These are phyloP conservation scores for Chlamydomonas reinhardtii DNA, from an alignment of 163 green algal species.

Conservation along the genomic window DNA sequence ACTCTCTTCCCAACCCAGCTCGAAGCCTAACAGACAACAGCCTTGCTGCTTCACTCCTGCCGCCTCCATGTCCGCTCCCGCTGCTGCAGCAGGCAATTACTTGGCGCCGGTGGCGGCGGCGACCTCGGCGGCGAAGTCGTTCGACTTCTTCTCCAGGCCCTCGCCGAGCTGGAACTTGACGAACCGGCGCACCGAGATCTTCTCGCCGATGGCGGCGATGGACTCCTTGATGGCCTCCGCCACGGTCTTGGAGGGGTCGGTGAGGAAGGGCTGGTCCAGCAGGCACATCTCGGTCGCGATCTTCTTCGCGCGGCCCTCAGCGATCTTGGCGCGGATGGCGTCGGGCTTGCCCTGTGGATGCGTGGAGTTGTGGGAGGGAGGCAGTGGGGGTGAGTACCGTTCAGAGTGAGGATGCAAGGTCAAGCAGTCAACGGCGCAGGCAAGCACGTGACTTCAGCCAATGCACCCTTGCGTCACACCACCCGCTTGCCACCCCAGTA, in stretches of 20 bases:
- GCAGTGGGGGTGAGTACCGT: not conserved
- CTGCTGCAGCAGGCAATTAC: not conserved
- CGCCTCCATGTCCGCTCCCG: no score
- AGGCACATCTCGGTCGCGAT: conserved; percentile 84
- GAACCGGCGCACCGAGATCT: conserved; percentile 92
- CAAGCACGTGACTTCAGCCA: no score
- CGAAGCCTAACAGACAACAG: no score
- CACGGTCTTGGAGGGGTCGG: conserved; percentile 88
- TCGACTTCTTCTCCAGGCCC: conserved; percentile 93
- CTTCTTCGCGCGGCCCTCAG: conserved; percentile 95
- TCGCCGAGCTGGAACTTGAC: conserved; percentile 89
- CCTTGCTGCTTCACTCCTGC: no score
- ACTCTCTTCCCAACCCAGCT: no score
- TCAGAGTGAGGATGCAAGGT: no score
- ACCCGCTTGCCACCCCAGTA: no score
- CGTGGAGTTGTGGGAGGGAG: not conserved
- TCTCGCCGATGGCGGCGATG: conserved; percentile 90
- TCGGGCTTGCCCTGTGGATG: conserved; percentile 90
- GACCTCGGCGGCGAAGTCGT: conserved; percentile 96
- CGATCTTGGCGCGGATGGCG: conserved; percentile 95
- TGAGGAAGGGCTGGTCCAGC: conserved; percentile 79
- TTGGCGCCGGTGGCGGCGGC: conserved; percentile 82
- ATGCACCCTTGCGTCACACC: no score
- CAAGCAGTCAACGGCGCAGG: no score
- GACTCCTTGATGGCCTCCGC: conserved; percentile 87